Base-by-base conservation (phyloP, 1,139 yeast genomes). In the Geotrichum europaeum region DNA sequence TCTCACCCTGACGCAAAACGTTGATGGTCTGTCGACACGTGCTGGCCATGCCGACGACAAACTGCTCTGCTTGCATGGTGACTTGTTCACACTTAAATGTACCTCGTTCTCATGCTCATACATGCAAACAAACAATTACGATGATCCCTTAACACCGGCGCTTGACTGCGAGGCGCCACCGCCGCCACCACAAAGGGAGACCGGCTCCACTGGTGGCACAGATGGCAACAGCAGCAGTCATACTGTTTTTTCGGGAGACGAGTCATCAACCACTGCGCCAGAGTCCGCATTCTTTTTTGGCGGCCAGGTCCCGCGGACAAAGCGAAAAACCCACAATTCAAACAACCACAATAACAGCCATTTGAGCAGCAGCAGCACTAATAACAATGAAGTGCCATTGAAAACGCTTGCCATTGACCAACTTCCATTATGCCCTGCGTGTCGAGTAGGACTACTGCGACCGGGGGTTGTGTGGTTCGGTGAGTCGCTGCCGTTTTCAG, bases 391-490 rank as follows among this genome's bases (percentile, higher is more conserved):
- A 40, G 10, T 22, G 10, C 47, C 28, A 20, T 49, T 36, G 45
- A 59, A 60, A 55, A 36, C 65, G 15, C 73, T 88, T 1, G 75
- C 77, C 1, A 80, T 77, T 56, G 70, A 74, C 1, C 84, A 84
- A 1, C 76, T 89, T n/a, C 96, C 96, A 0, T 79, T 72, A 54
- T 91, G 97, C 70, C 96, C 96, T 0, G 75, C 76, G 10, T 90
- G 97, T 69, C 72, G 76, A 13, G 75, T 76, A 6, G 84, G 84
- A 0, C 71, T 88, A 25, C 73, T 90, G 60, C 78, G 97, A 32
- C 97, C 97, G 0, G 96, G 95, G 0, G 95, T 91, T 5, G 94
- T 89, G 2, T 90, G 97, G 97, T 89, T 87, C 74, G 97, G 97
- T 4, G 97, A 90, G 72, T 80, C 90, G 12, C 75, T 90, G 55